Evolutionary conservation across 441 rosid genomes (phyloP), one percentile per base, ranked within the genome.

Genomic region (Flueggea neowawraea): DNA sequence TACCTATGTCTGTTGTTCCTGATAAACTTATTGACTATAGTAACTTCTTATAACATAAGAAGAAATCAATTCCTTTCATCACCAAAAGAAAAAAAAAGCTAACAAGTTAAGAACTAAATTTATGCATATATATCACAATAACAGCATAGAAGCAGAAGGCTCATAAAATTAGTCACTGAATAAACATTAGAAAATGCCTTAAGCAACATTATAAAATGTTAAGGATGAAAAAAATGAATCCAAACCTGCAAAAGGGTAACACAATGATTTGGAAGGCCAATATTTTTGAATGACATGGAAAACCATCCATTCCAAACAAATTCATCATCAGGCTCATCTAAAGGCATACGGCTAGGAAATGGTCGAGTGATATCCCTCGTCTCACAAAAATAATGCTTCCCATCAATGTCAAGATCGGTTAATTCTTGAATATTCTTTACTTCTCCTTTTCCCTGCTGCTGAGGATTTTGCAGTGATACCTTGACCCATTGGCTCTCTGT

Each of bases 281-380:
- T 81, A 72, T 75, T 75, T 70, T 73, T 85, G 71, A 95, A 95
- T 59, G 95, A 81, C 70, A 72, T 32, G 6, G 97, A 88, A 43
- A 95, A 73, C 97, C 97, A 91, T 59, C 74, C 81, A 64, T 95
- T 95, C 99, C 99, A 95, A 60, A 95, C 97, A 75, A 91, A 95
- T 73, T 91, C 99, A 31, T 86, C 88, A 62, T 95, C 97, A 41
- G 98, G 96, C 56, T 49, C 73, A 69, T 78, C 81, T 65, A 89
- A 65, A 33, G 86, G 79, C 88, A 84, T 82, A 28, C 73, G 85
- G 62, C 99, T 95, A 0, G 99, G 98, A 67, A 95, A 95, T 47
- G 99, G 90, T 45, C 96, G 79, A 52, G 99, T 91, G 52, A 95
- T 75, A 63, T 95, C 97, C 65, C 91, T 85, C 54, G 87, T 85